Evolutionary conservation across 2,329 filamentous ascomycete genomes (phyloP).

Genomic region (Amylocarpus encephaloides): DNA sequence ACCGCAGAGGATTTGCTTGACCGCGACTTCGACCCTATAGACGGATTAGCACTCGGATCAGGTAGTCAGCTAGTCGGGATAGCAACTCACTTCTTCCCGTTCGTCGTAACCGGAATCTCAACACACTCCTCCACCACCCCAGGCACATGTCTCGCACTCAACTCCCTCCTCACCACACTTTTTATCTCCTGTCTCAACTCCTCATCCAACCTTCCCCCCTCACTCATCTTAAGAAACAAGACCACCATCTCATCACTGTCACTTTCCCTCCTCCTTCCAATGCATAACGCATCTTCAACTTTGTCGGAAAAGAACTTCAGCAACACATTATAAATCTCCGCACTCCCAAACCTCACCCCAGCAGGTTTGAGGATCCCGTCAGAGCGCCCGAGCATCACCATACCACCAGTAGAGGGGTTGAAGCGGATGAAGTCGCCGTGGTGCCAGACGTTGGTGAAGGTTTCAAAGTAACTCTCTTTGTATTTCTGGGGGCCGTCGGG

Average conservation of each 20-base stretch:
- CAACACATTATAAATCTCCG: conserved; percentile 95
- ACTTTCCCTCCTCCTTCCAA: conserved; percentile 60
- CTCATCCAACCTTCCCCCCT: conserved; percentile 42
- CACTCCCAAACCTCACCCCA: conserved; percentile 85
- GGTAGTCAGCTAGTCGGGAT: not conserved
- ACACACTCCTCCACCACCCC: conserved; percentile 72
- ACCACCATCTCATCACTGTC: conserved; percentile 47
- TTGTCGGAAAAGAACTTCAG: conserved; percentile 73
- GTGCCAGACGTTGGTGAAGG: conserved; percentile 75
- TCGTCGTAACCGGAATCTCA: conserved; percentile 80
- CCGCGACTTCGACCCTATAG: conserved; percentile 77
- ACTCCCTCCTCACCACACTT: conserved; percentile 61
- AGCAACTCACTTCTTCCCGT: conserved; percentile 83
- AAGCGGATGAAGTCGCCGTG: conserved; percentile 85
- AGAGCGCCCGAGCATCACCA: conserved; percentile 86
- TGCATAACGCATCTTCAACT: conserved; percentile 80
- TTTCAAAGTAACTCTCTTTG: conserved; percentile 77
- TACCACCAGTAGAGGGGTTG: conserved; percentile 64
- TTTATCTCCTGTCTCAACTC: conserved; percentile 60
- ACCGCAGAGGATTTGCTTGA: conserved; percentile 92
- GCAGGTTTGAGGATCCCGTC: conserved; percentile 91
- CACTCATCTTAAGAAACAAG: conserved; percentile 76
- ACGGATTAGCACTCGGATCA: not conserved
- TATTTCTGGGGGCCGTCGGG: conserved; percentile 57
- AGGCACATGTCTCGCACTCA: conserved; percentile 87